Evolutionary conservation across 805 yeast species (phyloP).

Genomic region (Monosporozyma aquatica): DNA sequence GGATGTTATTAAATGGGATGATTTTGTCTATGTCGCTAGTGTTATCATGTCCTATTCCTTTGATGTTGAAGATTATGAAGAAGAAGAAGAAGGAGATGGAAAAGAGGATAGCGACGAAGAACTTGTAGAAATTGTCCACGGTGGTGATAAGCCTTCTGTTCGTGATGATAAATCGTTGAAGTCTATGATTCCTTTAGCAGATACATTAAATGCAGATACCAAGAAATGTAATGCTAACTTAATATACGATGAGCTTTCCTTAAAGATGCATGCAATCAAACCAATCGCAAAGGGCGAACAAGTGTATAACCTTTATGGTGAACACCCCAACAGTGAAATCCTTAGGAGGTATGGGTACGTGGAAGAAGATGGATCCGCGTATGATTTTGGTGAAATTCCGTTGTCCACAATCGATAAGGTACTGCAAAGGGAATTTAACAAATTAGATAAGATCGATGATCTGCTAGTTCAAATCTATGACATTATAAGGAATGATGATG

Average conservation of each 20-base stretch:
- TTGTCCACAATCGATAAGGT: slow-evolving; percentile 29
- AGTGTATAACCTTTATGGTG: slow-evolving; percentile 81
- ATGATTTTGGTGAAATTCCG: slow-evolving; percentile 74
- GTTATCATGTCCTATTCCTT: slow-evolving; percentile 84
- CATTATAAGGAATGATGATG: slow-evolving; percentile 20
- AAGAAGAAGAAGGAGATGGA: slow-evolving; percentile 29
- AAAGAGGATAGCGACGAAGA: slow-evolving; percentile 34
- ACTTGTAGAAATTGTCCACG: slow-evolving; percentile 5
- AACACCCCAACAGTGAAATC: slow-evolving; percentile 84
- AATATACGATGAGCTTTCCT: slow-evolving; percentile 36
- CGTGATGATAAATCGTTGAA: slow-evolving; percentile 42
- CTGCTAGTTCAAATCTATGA: slow-evolving; percentile 30
- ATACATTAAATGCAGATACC: slow-evolving; percentile 81
- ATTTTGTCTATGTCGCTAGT: slow-evolving; percentile 66
- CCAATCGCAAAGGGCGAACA: slow-evolving; percentile 60
- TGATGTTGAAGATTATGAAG: slow-evolving; percentile 51
- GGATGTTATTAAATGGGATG: slow-evolving; percentile 38
- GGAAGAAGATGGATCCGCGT: slow-evolving; percentile 59
- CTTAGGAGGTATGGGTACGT: slow-evolving; percentile 88
- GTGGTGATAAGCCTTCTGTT: slow-evolving; percentile 15
- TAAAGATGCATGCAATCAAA: slow-evolving; percentile 66
- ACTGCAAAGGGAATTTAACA: slow-evolving; percentile 23
- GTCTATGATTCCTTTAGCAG: slow-evolving; percentile 92
- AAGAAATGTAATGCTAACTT: slow-evolving; percentile 65
- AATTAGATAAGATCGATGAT: slow-evolving; percentile 24